A percentile compares a stretch with the other conserved stretches of the same genome.
Conservation (phyloP, 2,329 filamentous ascomycete species). For the Camillea tinctor region DNA sequence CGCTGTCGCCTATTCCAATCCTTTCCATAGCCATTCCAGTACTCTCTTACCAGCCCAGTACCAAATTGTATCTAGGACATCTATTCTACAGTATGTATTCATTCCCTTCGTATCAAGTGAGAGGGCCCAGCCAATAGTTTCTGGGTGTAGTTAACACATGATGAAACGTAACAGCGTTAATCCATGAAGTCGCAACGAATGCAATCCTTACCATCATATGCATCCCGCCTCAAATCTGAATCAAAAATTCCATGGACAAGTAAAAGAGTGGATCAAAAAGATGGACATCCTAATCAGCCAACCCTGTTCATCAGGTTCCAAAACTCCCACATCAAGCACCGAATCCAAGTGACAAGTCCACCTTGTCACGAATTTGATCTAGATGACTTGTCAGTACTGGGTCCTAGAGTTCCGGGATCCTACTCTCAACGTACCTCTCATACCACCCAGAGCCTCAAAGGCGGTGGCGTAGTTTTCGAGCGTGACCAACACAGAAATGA, state of each 20-base stretch:
- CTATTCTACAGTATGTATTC: not conserved
- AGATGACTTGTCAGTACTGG: slow-evolving; percentile 1
- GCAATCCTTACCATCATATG: not conserved
- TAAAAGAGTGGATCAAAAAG: not conserved
- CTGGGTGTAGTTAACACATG: not conserved
- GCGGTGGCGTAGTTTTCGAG: slow-evolving; percentile 44
- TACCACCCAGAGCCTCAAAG: slow-evolving; percentile 45
- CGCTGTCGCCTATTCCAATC: not conserved
- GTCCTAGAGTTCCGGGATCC: not conserved
- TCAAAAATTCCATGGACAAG: not conserved
- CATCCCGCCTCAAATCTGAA: not conserved
- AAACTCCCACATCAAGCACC: not conserved
- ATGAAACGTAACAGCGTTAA: not conserved
- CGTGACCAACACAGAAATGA: slow-evolving; percentile 41
- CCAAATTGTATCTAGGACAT: not conserved
- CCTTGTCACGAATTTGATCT: slow-evolving; percentile 34
- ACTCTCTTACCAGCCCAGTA: not conserved
- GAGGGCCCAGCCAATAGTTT: not conserved
- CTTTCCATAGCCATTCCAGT: not conserved
- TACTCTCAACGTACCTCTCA: slow-evolving; percentile 37
- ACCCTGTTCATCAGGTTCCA: not conserved
- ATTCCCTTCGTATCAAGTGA: not conserved
- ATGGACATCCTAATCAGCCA: not conserved
- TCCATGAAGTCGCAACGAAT: not conserved
- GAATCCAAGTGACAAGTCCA: slow-evolving; percentile 26